Evolutionary conservation across 257 asterid genomes (phyloP).

Genomic region (Rubia yunnanensis): DNA sequence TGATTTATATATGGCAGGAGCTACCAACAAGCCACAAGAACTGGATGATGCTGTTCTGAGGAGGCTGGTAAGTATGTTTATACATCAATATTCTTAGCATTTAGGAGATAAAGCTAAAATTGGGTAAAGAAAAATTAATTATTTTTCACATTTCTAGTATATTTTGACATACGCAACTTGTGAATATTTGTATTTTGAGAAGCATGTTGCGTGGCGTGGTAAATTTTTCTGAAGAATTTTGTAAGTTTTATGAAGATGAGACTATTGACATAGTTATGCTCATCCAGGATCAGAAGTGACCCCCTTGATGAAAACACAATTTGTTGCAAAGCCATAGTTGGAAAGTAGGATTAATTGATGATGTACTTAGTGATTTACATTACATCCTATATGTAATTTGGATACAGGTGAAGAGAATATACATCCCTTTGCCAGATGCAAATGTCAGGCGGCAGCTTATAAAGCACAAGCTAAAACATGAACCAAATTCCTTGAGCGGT

Average conservation of each 20-base stretch:
- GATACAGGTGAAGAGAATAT: conserved; percentile 87
- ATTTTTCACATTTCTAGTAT: not conserved
- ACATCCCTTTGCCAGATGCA: conserved; percentile 91
- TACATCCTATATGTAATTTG: conserved; percentile 3
- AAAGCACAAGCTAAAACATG: conserved; percentile 83
- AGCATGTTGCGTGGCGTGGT: not conserved
- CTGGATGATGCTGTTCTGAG: conserved; percentile 98
- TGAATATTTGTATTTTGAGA: not conserved
- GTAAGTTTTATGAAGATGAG: not conserved
- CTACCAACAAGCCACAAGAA: conserved; percentile 98
- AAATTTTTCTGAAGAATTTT: not conserved
- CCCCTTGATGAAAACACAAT: not conserved
- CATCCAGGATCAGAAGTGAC: not conserved
- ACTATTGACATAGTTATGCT: not conserved
- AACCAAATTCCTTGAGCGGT: conserved; percentile 87
- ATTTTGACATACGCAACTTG: not conserved
- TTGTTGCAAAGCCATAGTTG: not conserved
- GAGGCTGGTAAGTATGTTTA: conserved; percentile 75
- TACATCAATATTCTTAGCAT: conserved; percentile 5
- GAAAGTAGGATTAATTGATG: not conserved
- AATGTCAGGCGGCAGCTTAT: conserved; percentile 73
- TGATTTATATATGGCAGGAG: conserved; percentile 56
- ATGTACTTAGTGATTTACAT: not conserved
- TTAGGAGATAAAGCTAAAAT: not conserved
- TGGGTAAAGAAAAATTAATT: not conserved